Evolutionary conservation across 768 basidiomycete species (phyloP).

Genomic region (Xerocomus spinulosus): DNA sequence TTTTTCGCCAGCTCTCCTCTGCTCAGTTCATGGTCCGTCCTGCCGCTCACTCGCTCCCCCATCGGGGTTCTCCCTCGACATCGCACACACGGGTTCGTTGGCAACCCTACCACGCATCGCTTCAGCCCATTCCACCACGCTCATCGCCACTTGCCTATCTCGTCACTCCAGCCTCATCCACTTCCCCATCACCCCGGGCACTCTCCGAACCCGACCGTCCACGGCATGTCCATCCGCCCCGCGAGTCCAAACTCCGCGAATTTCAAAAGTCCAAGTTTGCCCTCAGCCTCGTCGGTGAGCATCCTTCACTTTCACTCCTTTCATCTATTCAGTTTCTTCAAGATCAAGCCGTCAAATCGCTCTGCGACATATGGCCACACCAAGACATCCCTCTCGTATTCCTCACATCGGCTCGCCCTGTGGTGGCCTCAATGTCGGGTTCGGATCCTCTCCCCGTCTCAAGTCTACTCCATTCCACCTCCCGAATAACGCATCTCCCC

Average conservation of each 20-base stretch:
- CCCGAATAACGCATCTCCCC: constrained; percentile 43
- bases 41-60: constrained; percentile 52
- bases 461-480: constrained; percentile 1
- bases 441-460: constrained; percentile 7
- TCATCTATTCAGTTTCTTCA: constrained; percentile 13
- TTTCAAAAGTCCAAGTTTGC: constrained; percentile 62
- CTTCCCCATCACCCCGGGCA: constrained; percentile 38
- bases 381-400: constrained; percentile 67
- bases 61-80: constrained; percentile 61
- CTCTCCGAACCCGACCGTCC: constrained; percentile 34
- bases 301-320: background rate
- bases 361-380: constrained; percentile 77
- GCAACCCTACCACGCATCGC: constrained; percentile 67
- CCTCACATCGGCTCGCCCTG: constrained; percentile 34
- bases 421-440: constrained; percentile 13
- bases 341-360: constrained; percentile 78
- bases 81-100: constrained; percentile 69
- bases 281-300: constrained; percentile 66
- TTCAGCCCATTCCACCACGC: constrained; percentile 35
- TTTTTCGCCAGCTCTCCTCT: constrained; percentile 2
- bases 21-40: constrained; percentile 31
- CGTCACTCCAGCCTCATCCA: constrained; percentile 55
- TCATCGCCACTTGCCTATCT: constrained; percentile 40
- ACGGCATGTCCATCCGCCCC: constrained; percentile 31
- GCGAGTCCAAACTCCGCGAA: constrained; percentile 37